phyloP scores from a whole-genome alignment of 495 filamentous ascomycete genomes.

The Beverwykella pulmonaria region DNA sequence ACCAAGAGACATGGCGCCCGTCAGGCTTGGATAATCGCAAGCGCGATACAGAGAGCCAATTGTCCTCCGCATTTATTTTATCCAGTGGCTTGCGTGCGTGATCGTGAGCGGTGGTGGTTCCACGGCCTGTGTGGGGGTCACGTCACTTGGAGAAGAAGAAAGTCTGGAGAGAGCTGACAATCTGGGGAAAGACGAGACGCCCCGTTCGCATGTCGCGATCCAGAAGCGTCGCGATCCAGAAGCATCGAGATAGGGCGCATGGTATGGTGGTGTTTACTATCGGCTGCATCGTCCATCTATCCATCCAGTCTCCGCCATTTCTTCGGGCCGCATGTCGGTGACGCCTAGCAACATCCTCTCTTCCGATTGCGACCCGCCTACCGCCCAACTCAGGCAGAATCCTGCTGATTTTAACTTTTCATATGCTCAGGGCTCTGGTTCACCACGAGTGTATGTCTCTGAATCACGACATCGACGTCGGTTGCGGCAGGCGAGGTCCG shows the following conservation, averaged over 20 bases:
- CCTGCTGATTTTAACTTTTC: background rate
- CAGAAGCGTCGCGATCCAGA: too few species aligned
- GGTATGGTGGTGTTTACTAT: too few species aligned
- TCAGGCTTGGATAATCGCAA: background rate
- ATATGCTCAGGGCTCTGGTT: too few species aligned
- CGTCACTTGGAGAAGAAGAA: background rate
- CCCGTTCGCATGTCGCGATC: too few species aligned
- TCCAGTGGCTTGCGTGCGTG: background rate
- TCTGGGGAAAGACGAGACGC: too few species aligned
- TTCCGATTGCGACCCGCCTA: background rate
- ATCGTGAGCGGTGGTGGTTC: background rate
- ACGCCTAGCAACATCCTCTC: background rate
- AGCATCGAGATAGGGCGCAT: too few species aligned
- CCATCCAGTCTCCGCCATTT: background rate
- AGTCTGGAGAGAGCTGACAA: too few species aligned
- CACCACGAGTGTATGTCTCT: background rate
- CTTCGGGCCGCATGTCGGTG: background rate
- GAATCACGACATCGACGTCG: background rate
- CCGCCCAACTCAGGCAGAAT: slow-evolving; percentile 1
- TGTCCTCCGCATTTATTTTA: background rate
- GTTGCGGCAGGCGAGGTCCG: slow-evolving; percentile 3
- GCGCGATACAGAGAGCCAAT: background rate
- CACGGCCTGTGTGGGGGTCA: background rate
- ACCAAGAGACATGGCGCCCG: background rate
- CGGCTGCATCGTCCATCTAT: too few species aligned